Evolutionary conservation across 441 rosid species (phyloP).

Genomic region (Adansonia gregorii): DNA sequence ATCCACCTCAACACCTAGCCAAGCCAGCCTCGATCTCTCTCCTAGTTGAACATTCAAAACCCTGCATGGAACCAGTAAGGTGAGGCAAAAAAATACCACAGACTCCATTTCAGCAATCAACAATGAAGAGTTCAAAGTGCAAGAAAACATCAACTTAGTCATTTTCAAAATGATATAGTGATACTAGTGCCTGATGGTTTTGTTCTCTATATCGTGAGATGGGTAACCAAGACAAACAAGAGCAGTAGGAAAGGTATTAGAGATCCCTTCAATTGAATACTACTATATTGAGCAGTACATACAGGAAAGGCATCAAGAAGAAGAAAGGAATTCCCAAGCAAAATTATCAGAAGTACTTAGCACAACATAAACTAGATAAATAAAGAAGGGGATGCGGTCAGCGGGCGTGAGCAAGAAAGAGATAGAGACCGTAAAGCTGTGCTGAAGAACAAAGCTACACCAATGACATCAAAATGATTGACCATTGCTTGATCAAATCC

Average conservation of each 20-base stretch:
- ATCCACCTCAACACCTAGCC: slow-evolving; percentile 92
- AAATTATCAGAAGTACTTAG: background rate
- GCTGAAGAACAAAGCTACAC: slow-evolving; percentile 82
- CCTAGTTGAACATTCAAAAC: slow-evolving; percentile 73
- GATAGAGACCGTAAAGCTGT: slow-evolving; percentile 75
- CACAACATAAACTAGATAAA: slow-evolving; percentile 12
- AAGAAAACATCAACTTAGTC: background rate
- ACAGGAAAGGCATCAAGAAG: background rate
- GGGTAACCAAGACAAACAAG: too few species aligned
- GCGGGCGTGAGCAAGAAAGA: slow-evolving; percentile 17
- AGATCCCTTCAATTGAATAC: background rate
- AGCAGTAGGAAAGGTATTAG: background rate
- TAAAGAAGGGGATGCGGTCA: background rate
- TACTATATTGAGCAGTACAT: background rate
- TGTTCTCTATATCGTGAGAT: background rate
- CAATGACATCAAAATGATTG: slow-evolving; percentile 91
- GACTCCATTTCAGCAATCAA: background rate
- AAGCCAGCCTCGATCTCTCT: slow-evolving; percentile 76
- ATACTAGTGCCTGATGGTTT: background rate
- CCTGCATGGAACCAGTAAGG: slow-evolving; percentile 47
- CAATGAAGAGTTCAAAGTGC: background rate
- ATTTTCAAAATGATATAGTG: slow-evolving; percentile 4
- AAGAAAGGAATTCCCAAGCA: background rate
- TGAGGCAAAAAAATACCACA: slow-evolving; percentile 21
- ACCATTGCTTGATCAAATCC: slow-evolving; percentile 76